Percentiles rank a stretch among this genome's conserved stretches.
phyloP scores from a whole-genome alignment of 1,139 yeast genomes.

The Fermentozyma sake region DNA sequence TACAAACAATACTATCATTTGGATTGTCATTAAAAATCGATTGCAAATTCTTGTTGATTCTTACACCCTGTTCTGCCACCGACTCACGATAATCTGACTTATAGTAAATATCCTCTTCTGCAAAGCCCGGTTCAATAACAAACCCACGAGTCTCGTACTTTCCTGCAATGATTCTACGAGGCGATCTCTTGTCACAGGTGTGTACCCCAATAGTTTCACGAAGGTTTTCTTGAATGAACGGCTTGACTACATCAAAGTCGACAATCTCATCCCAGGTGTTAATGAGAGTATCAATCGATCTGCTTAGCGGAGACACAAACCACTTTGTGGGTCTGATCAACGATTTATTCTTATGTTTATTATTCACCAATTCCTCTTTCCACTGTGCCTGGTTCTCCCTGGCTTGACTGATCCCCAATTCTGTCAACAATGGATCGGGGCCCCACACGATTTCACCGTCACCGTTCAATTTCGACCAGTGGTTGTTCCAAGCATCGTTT shows the following conservation, averaged over 20 bases:
- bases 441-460: slow-evolving; percentile 45
- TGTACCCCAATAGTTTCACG: slow-evolving; percentile 16
- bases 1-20: slow-evolving; percentile 15
- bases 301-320: slow-evolving; percentile 21
- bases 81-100: slow-evolving; percentile 13
- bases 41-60: slow-evolving; percentile 18
- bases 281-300: slow-evolving; percentile 18
- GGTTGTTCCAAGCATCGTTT: slow-evolving; percentile 37
- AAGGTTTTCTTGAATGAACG: slow-evolving; percentile 11
- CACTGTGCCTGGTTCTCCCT: slow-evolving; percentile 17
- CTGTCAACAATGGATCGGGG: slow-evolving; percentile 44
- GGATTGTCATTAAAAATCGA: slow-evolving; percentile 18
- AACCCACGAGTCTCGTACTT: slow-evolving; percentile 36
- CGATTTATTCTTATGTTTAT: slow-evolving; percentile 19
- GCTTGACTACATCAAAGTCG: slow-evolving; percentile 10
- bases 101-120: slow-evolving; percentile 18
- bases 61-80: slow-evolving; percentile 15
- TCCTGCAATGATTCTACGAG: slow-evolving; percentile 25
- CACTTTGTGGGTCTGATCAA: slow-evolving; percentile 21
- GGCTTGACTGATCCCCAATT: slow-evolving; percentile 39
- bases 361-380: slow-evolving; percentile 11
- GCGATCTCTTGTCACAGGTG: slow-evolving; percentile 25
- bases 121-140: slow-evolving; percentile 13
- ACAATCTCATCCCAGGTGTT: slow-evolving; percentile 15
- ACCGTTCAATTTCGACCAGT: slow-evolving; percentile 40